Evolutionary conservation across 129 eudicot species (phyloP), one percentile per base, ranked within the genome.

Genomic region (Kitagawia praeruptora): DNA sequence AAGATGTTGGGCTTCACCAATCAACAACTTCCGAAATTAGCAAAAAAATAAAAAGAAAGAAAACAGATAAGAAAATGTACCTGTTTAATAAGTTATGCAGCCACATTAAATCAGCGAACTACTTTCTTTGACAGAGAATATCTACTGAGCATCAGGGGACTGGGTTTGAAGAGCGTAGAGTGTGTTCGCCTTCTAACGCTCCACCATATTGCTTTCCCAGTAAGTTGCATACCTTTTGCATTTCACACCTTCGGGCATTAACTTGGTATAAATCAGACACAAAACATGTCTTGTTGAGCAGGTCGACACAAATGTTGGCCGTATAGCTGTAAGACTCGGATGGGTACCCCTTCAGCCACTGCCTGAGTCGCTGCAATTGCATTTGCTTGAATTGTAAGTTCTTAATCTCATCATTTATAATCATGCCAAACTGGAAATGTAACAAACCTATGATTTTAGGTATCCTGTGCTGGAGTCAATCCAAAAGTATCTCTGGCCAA

Each of bases 261-360:
- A 46, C 4, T 34, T 46, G 27, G 47, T 38, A 80, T 37, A 73
- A 34, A 73, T 37, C 25, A 14, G 16, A 38, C 13, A 25, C 23
- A 8, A 37, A 77, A 13, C 23, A 64, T 78, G 41, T 66, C 19
- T 69, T 61, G 42, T 81, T 74, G 18, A 66, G 81, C 78, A 93
- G 98, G 98, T 93, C 44, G 97, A 94, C 86, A 88, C 93, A 44
- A 94, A 94, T 80, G 98, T 94, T 81, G 98, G 96, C 37, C 92
- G 98, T 45, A 92, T 94, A 85, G 97, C 93, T 73, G 97, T 91
- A 74, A 87, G 98, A 82, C 88, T 94, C 27, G 98, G 98, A 82
- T 94, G 98, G 98, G 98, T 94, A 70, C 98, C 98, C 45, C 91
- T 90, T 77, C 97, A 90, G 80, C 93, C 97, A 47, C 83, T 91